Base-by-base conservation (phyloP, 2,329 filamentous ascomycete species). In the Proliferodiscus dingleyae region DNA sequence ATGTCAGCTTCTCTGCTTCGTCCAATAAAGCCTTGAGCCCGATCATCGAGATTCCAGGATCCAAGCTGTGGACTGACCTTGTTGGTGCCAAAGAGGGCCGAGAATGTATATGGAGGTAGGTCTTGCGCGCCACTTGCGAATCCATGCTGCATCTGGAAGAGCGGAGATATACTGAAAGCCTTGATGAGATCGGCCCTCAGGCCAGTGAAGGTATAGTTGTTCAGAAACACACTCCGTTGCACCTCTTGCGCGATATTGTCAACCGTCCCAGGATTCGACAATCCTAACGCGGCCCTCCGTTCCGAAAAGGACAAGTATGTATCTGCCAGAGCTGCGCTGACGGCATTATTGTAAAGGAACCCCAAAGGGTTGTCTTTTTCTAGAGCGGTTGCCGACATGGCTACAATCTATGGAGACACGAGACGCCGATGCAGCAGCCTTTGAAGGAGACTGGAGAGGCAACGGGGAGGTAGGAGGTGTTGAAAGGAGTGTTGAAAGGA, bases 71-170 rank as follows among this genome's bases (percentile, higher is more conserved):
- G 22, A 73, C 78, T 59, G 70, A 96, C 91, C 77, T 89, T 91
- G 69, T 85, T 86, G 56, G 87, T 95, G 59, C 93, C 93, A 67
- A 93, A 96, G 64, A 98, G 81, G 55, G 87, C 88, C 58, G 89
- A 88, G 71, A 97, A 95, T 45, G 88, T 89, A 71, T 98, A 98
- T 29, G 93, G 93, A 66, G 90, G 90, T 67, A 95, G 76, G 57
- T 86, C 83, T 70, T 95, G 89, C 34, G 79, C 80, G 60, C 93
- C 91, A 80, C 96, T 88, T 45, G 91, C 85, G 68, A 98, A 93
- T 60, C 93, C 88, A 73, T 98, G 93, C 56, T 91, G 96, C 60
- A 96, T 87, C 71, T 97, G 91, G 77, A 98, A 98, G 58, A 97
- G 74, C 47, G 93, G 93, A 47, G 83, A 81, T 67, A 95, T 81